A percentile compares a stretch with the other conserved stretches of the same genome.
These are phyloP conservation scores for Carex arenaria DNA, from an alignment of 202 grass and related monocot species.

Conservation along the genomic window DNA sequence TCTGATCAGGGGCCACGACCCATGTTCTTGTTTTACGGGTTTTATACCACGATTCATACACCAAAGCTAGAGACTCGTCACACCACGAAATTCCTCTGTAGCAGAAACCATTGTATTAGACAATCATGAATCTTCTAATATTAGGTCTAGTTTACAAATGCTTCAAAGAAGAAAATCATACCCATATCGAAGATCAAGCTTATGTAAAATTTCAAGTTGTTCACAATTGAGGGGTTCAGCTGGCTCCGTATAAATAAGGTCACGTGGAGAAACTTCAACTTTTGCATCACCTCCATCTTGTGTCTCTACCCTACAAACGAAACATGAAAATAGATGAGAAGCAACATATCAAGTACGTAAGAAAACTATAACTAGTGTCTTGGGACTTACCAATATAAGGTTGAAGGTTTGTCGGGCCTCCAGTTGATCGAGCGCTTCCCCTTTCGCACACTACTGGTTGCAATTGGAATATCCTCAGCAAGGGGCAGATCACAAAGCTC, in stretches of 20 bases:
- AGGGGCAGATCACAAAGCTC: conserved; percentile 93
- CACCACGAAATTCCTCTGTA: conserved; percentile 90
- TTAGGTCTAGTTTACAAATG: conserved; percentile 33
- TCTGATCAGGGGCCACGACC: conserved; percentile 78
- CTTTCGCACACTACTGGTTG: conserved; percentile 69
- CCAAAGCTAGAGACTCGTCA: conserved; percentile 85
- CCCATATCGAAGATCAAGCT: conserved; percentile 95
- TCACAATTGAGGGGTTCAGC: conserved; percentile 71
- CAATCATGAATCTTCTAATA: conserved; percentile 14
- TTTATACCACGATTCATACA: conserved; percentile 99
- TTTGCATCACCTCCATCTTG: conserved; percentile 99
- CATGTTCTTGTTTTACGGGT: conserved; percentile 96
- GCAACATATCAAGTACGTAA: conserved; percentile 9
- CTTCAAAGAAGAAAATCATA: conserved; percentile 35
- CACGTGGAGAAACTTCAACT: conserved; percentile 94
- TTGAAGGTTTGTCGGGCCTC: conserved; percentile 89
- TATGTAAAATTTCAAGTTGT: conserved; percentile 88
- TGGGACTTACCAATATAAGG: conserved; percentile 69
- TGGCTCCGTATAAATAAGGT: conserved; percentile 88
- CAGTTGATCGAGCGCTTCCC: conserved; percentile 92
- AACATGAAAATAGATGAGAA: conserved; percentile 19
- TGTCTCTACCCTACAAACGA: conserved; percentile 85
- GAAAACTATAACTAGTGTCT: conserved; percentile 19
- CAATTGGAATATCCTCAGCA: conserved; percentile 98
- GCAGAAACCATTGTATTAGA: conserved; percentile 16